Evolutionary conservation across 495 filamentous ascomycete genomes (phyloP), one percentile per base, ranked within the genome.

Genomic region (Penicillium bialowiezense): DNA sequence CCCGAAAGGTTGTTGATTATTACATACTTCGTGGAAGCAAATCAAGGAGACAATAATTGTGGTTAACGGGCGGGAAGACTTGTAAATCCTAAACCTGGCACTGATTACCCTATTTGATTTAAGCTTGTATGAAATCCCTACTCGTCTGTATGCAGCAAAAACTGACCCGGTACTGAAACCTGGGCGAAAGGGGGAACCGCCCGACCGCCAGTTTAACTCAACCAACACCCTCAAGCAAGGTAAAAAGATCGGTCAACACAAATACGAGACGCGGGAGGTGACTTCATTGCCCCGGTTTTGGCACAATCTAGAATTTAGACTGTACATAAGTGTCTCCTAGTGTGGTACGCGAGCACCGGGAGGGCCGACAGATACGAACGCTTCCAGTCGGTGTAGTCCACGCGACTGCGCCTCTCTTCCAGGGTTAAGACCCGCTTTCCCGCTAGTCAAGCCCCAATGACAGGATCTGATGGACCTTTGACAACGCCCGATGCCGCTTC

Each of bases 321-420:
- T 45, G 28, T 48, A 23, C 26, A 17, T 19, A 9, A 24, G n/a
- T 21, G 32, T 45, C 1, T 7, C 15, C 42, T 19, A 24, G 31
- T 17, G 32, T 4, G 12, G 3, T 32, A 32, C 12, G 29, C 29
- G 29, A n/a, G n/a, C n/a, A 55, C 57, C 57, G 57, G 57, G 50
- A 53, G 52, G 53, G 53, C 57, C 57, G 57, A 60, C 46, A 48
- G 37, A 50, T 55, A 48, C 45, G 45, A 48, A 40, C 45, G 35
- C 12, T 26, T 21, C 36, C 21, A 17, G 23, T 28, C 40, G 55
- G 55, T 59, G 55, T 55, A 55, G 36, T 28, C 28, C 21, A 46
- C 18, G 31, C n/a, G 50, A 50, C 59, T 63, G 56, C 59, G 59
- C 59, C 59, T 57, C 50, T 18, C 49, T 32, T 21, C 7, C 18